Base-by-base conservation (phyloP, 768 basidiomycete genomes). In the Calocybe gangraenosa region DNA sequence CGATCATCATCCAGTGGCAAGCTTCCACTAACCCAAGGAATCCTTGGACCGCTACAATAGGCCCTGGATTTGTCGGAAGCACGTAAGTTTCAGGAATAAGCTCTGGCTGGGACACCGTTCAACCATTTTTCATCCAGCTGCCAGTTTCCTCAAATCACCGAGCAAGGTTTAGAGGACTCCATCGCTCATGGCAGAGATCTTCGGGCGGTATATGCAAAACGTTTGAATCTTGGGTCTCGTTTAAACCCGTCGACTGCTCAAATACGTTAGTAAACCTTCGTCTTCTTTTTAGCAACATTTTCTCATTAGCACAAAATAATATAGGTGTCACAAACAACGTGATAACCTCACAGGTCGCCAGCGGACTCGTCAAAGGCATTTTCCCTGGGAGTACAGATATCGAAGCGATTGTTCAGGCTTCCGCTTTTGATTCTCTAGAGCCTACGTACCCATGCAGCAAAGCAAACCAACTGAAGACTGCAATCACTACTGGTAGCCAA, bases 321-420 rank as follows among this genome's bases (percentile, higher is more conserved):
- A 5, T 40, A 74, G 72, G 74, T 3, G 73, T 76, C 3, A 78
- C 76, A 2, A 75, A 75, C 59, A 78, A 78, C 40, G 67, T 65
- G 14, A 74, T 78, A 21, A 76, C 76, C 8, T 76, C 75, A 0
- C 73, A 78, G 62, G 73, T 76, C 1, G 73, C 75, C 14, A 70
- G 70, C 14, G 73, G 70, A 1, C 64, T 76, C 13, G 50, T 74
- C 17, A 60, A 60, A 37, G 74, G 75, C 2, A 58, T 78, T 8
- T 76, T 76, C 56, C 74, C 76, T 3, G 49, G 40, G 11, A 65
- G 68, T 31, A 40, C 53, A 7, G 54, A 61, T 21, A 49, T 62
- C 10, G 56, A 66, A 7, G 71, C 66, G 2, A 41, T 67, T 14
- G 64, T 76, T 28, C 71, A 75, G 52, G 60, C 69, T 0, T 55